Conservation (phyloP, 1,284 basidiomycete genomes). For the Trichosporon ovoides region DNA sequence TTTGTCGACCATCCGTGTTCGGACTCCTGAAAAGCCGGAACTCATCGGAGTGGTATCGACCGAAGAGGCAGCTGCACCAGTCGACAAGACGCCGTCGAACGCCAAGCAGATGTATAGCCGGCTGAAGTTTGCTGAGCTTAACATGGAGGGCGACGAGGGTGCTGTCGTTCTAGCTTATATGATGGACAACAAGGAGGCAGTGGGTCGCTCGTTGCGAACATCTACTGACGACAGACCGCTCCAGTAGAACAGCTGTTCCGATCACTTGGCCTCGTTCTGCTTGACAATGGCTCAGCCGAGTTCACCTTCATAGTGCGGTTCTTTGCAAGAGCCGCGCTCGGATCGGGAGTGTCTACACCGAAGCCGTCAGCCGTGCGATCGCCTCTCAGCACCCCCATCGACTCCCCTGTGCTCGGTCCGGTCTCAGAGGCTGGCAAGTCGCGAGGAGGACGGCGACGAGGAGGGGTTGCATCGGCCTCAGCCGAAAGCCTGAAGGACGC, state of each 20-base stretch:
- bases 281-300: slow-evolving; percentile 88
- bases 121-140: slow-evolving; percentile 61
- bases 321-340: slow-evolving; percentile 52
- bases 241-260: slow-evolving; percentile 75
- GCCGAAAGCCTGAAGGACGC: slow-evolving; percentile 48
- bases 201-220: slow-evolving; percentile 48
- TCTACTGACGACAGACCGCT: slow-evolving; percentile 60
- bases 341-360: not conserved
- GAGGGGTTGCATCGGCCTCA: not conserved
- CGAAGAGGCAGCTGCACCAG: slow-evolving; percentile 29
- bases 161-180: slow-evolving; percentile 72
- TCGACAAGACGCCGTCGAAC: slow-evolving; percentile 43
- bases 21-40: slow-evolving; percentile 41
- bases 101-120: slow-evolving; percentile 53
- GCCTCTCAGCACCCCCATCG: slow-evolving; percentile 24
- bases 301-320: slow-evolving; percentile 80
- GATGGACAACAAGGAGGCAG: slow-evolving; percentile 76
- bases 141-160: slow-evolving; percentile 58
- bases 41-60: slow-evolving; percentile 36
- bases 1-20: slow-evolving; percentile 68
- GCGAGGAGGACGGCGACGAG: slow-evolving; percentile 1
- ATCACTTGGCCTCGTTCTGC: slow-evolving; percentile 76
- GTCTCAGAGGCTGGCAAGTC: slow-evolving; percentile 32
- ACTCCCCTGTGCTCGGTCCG: slow-evolving; percentile 30
- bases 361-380: slow-evolving; percentile 10